Percentiles rank a stretch among this genome's conserved stretches.
phyloP scores from a whole-genome alignment of 352 stramenopile species.

The Phytophthora idaei region DNA sequence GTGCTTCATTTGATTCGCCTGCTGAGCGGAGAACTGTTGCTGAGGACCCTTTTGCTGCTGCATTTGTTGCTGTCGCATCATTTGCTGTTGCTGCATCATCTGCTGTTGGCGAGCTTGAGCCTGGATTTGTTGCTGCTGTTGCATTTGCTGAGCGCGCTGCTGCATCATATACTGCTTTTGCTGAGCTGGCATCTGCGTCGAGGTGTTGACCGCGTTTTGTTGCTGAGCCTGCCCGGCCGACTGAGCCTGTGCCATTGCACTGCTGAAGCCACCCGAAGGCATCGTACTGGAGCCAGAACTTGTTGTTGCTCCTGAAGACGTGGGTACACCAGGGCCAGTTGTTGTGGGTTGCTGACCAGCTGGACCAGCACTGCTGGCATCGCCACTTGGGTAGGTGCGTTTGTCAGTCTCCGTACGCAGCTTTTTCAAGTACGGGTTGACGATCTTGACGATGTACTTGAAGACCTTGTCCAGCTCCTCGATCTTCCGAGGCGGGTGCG shows the following conservation, averaged over 20 bases:
- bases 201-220: conserved; percentile 6
- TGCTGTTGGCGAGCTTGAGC: conserved; percentile 48
- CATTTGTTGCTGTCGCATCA: conserved; percentile 48
- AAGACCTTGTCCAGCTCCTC: conserved; percentile 89
- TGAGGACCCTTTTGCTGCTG: conserved; percentile 36
- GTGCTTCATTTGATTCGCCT: conserved; percentile 36
- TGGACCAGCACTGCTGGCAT: conserved; percentile 13
- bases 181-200: conserved; percentile 38
- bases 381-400: conserved; percentile 41
- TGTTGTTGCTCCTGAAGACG: background rate
- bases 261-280: background rate
- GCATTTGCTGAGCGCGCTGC: conserved; percentile 58
- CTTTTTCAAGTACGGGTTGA: conserved; percentile 89
- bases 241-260: background rate
- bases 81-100: conserved; percentile 51
- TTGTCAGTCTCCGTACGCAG: conserved; percentile 85
- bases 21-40: conserved; percentile 26
- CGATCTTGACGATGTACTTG: conserved; percentile 91
- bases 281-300: conserved; percentile 15
- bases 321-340: conserved; percentile 2
- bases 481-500: conserved; percentile 70
- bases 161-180: conserved; percentile 60
- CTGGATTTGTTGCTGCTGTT: conserved; percentile 56
- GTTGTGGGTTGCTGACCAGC: background rate
- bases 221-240: conserved; percentile 19